Conservation (phyloP, 169 alveolate species). For the Plasmodium cynomolgi region DNA sequence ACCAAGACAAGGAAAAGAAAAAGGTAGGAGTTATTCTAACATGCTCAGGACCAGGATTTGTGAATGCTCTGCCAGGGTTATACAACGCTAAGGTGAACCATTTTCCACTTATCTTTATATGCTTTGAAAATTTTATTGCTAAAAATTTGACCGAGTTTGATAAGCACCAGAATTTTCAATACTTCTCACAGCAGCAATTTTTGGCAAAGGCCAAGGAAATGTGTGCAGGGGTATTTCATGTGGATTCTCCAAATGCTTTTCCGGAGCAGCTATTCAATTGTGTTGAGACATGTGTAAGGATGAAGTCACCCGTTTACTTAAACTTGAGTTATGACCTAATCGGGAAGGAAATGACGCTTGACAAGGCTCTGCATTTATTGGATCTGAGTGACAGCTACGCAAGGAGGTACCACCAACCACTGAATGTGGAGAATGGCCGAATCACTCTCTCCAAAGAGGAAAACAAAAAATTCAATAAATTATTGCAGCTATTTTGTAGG, state of each 20-base stretch:
- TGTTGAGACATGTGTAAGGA: neutral
- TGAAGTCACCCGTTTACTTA: slow-evolving; percentile 43
- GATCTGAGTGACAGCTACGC: neutral
- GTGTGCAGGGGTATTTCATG: slow-evolving; percentile 39
- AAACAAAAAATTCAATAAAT: neutral
- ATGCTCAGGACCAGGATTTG: slow-evolving; percentile 74
- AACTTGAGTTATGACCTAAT: slow-evolving; percentile 47
- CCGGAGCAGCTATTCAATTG: slow-evolving; percentile 1
- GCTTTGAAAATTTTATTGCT: slow-evolving; percentile 46
- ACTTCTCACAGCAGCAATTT: slow-evolving; percentile 47
- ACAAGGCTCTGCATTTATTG: slow-evolving; percentile 14
- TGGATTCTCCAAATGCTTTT: slow-evolving; percentile 30
- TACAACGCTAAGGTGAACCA: slow-evolving; percentile 55
- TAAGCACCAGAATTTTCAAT: slow-evolving; percentile 56
- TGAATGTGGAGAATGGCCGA: neutral
- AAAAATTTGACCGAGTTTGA: slow-evolving; percentile 24
- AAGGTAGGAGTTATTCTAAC: slow-evolving; percentile 53
- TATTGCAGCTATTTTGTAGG: neutral
- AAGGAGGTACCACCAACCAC: neutral
- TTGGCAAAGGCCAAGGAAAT: slow-evolving; percentile 46
- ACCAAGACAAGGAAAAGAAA: slow-evolving; percentile 9
- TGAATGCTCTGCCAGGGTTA: slow-evolving; percentile 58
- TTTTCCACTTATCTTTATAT: slow-evolving; percentile 52
- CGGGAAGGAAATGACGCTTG: slow-evolving; percentile 5
- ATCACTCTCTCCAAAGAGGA: neutral